Conservation (phyloP, 2,329 filamentous ascomycete genomes). For the Pyrenophora teres region DNA sequence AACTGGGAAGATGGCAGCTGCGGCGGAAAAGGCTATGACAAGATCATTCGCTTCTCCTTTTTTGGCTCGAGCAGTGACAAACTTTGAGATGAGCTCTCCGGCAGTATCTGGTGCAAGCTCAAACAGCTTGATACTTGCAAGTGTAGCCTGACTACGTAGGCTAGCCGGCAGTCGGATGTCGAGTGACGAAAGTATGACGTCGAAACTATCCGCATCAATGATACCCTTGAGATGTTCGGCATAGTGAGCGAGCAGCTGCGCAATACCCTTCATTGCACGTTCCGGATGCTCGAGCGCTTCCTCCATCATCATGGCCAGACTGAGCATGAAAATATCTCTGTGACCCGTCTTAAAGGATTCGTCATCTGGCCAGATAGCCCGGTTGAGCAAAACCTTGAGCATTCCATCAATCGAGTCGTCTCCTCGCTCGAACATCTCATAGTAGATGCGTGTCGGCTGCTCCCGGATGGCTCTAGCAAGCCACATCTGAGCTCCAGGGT, state of each 20-base stretch:
- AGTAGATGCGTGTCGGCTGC: conserved; percentile 51
- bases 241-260: conserved; percentile 62
- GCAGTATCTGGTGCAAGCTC: conserved; percentile 75
- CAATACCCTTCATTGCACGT: conserved; percentile 64
- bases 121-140: conserved; percentile 82
- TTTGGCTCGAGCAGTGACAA: conserved; percentile 73
- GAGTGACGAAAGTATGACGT: conserved; percentile 83
- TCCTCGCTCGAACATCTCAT: conserved; percentile 51
- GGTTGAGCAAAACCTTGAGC: conserved; percentile 50
- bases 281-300: conserved; percentile 76
- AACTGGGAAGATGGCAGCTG: conserved; percentile 84
- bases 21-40: conserved; percentile 91
- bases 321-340: conserved; percentile 70
- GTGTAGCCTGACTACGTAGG: conserved; percentile 78
- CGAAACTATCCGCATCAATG: conserved; percentile 75
- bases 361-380: conserved; percentile 49
- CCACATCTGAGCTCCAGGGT: conserved; percentile 45
- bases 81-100: conserved; percentile 69
- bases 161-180: conserved; percentile 78
- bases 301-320: conserved; percentile 88
- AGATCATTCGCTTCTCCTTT: conserved; percentile 84
- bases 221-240: conserved; percentile 60
- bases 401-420: conserved; percentile 54
- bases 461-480: conserved; percentile 47
- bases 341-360: conserved; percentile 53